phyloP scores from a whole-genome alignment of 345 rosid species.

The Cardamine chenopodiifolia region DNA sequence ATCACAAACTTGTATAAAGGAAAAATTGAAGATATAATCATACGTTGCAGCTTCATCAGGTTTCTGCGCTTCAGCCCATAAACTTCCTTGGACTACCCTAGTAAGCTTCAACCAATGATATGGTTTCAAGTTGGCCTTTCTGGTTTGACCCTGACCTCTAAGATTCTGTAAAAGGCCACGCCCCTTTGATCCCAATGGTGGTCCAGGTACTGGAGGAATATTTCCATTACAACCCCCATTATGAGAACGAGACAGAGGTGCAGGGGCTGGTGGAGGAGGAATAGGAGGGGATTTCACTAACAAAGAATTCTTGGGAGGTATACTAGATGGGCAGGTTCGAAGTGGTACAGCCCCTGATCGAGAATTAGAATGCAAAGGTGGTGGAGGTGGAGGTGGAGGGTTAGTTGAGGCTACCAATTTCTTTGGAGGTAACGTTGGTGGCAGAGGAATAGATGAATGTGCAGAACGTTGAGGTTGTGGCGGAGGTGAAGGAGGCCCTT shows the following conservation, averaged over 20 bases:
- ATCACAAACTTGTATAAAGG: slow-evolving; percentile 22
- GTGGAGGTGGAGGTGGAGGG: slow-evolving; percentile 62
- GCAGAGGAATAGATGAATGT: slow-evolving; percentile 30
- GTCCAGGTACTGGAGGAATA: slow-evolving; percentile 71
- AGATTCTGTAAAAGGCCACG: slow-evolving; percentile 52
- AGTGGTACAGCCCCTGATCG: slow-evolving; percentile 22
- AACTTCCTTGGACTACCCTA: slow-evolving; percentile 82
- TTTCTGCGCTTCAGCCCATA: slow-evolving; percentile 86
- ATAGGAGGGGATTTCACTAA: slow-evolving; percentile 48
- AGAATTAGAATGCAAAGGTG: slow-evolving; percentile 42
- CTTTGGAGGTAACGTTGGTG: slow-evolving; percentile 42
- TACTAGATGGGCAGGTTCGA: slow-evolving; percentile 37
- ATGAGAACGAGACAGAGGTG: slow-evolving; percentile 44
- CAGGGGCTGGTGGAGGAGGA: slow-evolving; percentile 70
- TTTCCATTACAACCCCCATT: slow-evolving; percentile 47
- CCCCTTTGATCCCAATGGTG: slow-evolving; percentile 62
- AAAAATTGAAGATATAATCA: slow-evolving; percentile 16
- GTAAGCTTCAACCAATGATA: slow-evolving; percentile 92
- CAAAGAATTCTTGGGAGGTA: slow-evolving; percentile 36
- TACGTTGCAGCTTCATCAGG: slow-evolving; percentile 76
- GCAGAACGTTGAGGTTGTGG: slow-evolving; percentile 37
- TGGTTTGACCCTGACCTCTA: slow-evolving; percentile 57
- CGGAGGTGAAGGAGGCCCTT: slow-evolving; percentile 34
- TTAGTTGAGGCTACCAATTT: slow-evolving; percentile 23
- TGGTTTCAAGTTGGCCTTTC: slow-evolving; percentile 72